Evolutionary conservation across 2,329 filamentous ascomycete species (phyloP).

Genomic region (Aspergillus piperis): DNA sequence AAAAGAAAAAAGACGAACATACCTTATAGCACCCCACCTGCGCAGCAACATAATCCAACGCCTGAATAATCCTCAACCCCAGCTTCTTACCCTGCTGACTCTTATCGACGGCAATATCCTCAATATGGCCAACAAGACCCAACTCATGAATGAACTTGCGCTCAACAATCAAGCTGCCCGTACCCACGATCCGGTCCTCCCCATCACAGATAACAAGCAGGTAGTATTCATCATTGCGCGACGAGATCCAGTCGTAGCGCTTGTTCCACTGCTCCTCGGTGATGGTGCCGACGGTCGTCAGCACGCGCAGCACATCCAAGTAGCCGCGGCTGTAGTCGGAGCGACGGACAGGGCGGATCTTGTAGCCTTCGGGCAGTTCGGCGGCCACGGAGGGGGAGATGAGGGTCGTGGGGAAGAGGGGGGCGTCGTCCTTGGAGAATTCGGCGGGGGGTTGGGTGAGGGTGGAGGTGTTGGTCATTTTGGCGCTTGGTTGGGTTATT

Average conservation of each 20-base stretch:
- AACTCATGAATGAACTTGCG: constrained; percentile 65
- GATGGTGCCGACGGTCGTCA: constrained; percentile 92
- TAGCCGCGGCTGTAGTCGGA: constrained; percentile 80
- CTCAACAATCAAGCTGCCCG: constrained; percentile 87
- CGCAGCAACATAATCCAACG: constrained; percentile 83
- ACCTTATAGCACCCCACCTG: constrained; percentile 92
- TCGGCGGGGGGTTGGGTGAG: constrained; percentile 21
- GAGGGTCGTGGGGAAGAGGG: constrained; percentile 75
- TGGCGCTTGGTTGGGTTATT: background rate
- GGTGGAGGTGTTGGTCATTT: constrained; percentile 10
- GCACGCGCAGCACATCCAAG: constrained; percentile 84
- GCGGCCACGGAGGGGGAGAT: constrained; percentile 74
- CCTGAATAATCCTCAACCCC: constrained; percentile 88
- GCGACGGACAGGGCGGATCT: constrained; percentile 74
- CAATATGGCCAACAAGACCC: constrained; percentile 81
- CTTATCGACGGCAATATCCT: constrained; percentile 93
- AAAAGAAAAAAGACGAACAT: constrained; percentile 23
- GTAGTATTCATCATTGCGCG: constrained; percentile 77
- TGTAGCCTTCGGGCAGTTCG: constrained; percentile 77
- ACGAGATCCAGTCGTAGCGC: constrained; percentile 79
- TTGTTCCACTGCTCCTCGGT: constrained; percentile 71
- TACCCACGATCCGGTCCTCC: constrained; percentile 74
- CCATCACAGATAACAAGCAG: constrained; percentile 81
- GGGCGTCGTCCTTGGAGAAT: constrained; percentile 45
- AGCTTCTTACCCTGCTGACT: constrained; percentile 98